Evolutionary conservation across 176 grass and related monocot species (phyloP).

Genomic region (Triticum turgidum): DNA sequence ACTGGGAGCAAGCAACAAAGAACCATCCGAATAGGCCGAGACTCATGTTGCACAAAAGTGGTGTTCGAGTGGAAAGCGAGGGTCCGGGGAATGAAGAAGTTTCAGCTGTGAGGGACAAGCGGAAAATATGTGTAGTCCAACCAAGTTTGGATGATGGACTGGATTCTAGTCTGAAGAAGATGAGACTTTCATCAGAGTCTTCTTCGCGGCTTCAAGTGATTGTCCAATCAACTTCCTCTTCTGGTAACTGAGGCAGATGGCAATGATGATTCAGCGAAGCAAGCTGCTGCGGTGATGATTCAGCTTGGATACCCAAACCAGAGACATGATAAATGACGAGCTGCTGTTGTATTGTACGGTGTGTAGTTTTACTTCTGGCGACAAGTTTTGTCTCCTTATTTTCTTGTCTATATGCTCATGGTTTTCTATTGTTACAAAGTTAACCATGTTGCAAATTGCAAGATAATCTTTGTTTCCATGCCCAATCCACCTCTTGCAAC

Average conservation of each 20-base stretch:
- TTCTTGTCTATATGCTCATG: neutral
- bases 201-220: neutral
- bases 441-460: no score
- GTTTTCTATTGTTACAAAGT: neutral
- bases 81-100: neutral
- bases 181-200: conserved; percentile 34
- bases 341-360: neutral
- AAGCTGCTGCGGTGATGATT: neutral
- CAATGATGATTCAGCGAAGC: neutral
- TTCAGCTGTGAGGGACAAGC: neutral
- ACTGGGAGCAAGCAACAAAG: conserved; percentile 26
- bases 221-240: neutral
- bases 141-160: neutral
- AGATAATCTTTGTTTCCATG: no score
- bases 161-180: neutral
- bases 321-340: neutral
- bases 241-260: neutral
- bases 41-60: neutral
- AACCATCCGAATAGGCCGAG: conserved; percentile 38
- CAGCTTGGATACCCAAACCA: neutral
- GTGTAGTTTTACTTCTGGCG: no score
- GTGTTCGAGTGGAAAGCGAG: neutral
- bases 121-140: neutral
- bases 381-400: no score
- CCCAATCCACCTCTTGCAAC: no score